Evolutionary conservation across 257 asterid genomes (phyloP).

Genomic region (Salvia rosmarinus): DNA sequence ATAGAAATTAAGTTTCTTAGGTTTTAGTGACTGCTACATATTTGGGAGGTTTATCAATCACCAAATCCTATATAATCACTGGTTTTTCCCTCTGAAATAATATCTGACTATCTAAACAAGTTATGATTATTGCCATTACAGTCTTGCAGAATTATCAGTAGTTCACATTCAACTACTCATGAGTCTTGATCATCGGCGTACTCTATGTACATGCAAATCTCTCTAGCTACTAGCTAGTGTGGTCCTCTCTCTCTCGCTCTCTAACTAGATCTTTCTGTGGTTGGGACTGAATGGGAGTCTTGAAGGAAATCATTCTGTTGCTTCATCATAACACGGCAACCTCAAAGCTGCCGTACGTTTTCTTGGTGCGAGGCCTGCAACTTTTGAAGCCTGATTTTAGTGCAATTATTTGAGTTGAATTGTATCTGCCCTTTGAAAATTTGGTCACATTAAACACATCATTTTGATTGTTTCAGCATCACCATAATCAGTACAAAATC

Average conservation of each 20-base stretch:
- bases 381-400: slow-evolving; percentile 29
- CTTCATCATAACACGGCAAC: slow-evolving; percentile 38
- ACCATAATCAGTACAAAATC: no score
- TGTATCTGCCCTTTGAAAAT: slow-evolving; percentile 10
- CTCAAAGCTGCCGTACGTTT: slow-evolving; percentile 30
- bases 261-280: not conserved
- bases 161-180: slow-evolving; percentile 17
- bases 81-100: not conserved
- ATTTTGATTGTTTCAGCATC: not conserved
- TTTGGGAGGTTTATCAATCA: no score
- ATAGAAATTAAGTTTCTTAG: no score
- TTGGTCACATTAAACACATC: not conserved
- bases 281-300: not conserved
- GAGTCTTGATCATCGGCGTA: not conserved
- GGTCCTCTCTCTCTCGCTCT: slow-evolving; percentile 34
- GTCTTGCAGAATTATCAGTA: not conserved
- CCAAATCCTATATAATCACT: no score
- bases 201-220: not conserved
- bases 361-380: slow-evolving; percentile 23
- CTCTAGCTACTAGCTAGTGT: slow-evolving; percentile 18
- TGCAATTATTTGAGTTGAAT: slow-evolving; percentile 26
- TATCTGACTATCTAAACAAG: slow-evolving; percentile 30
- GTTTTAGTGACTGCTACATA: no score
- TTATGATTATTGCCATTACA: slow-evolving; percentile 21
- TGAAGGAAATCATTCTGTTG: slow-evolving; percentile 26